Evolutionary conservation across 225 moss, liverwort and hornwort genomes (phyloP).

Genomic region (Pseudisothecium myosuroides): DNA sequence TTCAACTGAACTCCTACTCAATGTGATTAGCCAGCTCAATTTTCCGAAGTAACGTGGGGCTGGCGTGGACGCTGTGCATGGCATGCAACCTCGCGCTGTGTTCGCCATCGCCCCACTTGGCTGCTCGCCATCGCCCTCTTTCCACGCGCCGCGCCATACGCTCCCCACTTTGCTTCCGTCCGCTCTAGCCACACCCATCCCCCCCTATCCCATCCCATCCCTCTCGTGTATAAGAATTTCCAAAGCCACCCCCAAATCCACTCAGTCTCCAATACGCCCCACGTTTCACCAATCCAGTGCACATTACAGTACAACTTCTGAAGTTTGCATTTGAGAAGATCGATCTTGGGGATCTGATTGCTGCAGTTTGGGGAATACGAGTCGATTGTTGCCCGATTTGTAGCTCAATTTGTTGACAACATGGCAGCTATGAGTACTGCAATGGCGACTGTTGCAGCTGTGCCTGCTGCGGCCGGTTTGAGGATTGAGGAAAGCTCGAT

Average conservation of each 20-base stretch:
- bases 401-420: not conserved
- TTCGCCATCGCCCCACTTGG: not conserved
- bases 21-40: too few species aligned
- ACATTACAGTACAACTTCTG: not conserved
- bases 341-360: not conserved
- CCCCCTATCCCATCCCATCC: not conserved
- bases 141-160: not conserved
- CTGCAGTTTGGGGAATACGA: not conserved
- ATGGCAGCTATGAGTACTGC: slow-evolving; percentile 23
- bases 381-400: not conserved
- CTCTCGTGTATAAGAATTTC: not conserved
- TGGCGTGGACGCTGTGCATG: not conserved
- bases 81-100: not conserved
- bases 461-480: slow-evolving; percentile 4
- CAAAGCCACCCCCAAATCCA: not conserved
- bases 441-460: slow-evolving; percentile 1
- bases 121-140: not conserved
- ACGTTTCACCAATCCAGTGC: too few species aligned
- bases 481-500: not conserved
- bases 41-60: not conserved
- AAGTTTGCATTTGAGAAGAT: not conserved
- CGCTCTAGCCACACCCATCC: not conserved
- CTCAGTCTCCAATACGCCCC: not conserved
- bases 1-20: not conserved
- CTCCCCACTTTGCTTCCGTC: not conserved